These are phyloP conservation scores for Ophiostoma triangulosporum DNA, from an alignment of 2,329 filamentous ascomycete species.

Conservation along the genomic window DNA sequence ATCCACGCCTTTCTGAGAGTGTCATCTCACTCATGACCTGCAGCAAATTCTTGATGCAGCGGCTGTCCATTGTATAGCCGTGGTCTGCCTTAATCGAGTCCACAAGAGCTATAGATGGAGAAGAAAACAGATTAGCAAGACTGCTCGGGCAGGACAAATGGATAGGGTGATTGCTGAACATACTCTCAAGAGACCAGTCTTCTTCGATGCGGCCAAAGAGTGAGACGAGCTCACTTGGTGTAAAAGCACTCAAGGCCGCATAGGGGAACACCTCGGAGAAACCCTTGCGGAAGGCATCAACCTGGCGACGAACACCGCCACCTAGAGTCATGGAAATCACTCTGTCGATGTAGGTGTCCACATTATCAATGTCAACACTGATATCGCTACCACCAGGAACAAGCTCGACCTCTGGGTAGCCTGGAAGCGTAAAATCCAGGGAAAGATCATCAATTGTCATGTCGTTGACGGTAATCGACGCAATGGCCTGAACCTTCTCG, in stretches of 20 bases:
- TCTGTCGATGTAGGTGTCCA: constrained; percentile 74
- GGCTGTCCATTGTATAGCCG: constrained; percentile 96
- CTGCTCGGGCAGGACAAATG: neutral
- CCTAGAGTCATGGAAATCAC: constrained; percentile 87
- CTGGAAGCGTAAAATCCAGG: constrained; percentile 88
- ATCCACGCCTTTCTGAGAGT: constrained; percentile 66
- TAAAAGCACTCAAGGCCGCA: constrained; percentile 82
- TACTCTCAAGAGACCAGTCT: constrained; percentile 96
- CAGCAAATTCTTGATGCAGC: constrained; percentile 82
- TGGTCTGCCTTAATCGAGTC: constrained; percentile 98
- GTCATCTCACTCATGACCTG: constrained; percentile 87
- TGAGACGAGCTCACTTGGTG: constrained; percentile 86
- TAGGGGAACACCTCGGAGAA: constrained; percentile 97
- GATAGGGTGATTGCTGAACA: constrained; percentile 24
- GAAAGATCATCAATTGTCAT: constrained; percentile 74
- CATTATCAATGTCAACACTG: constrained; percentile 76
- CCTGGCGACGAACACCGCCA: constrained; percentile 74
- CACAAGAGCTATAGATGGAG: constrained; percentile 55
- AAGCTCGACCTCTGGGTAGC: constrained; percentile 77
- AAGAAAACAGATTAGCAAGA: neutral
- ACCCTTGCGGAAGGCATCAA: constrained; percentile 78
- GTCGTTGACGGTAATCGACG: constrained; percentile 60
- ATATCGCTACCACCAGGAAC: constrained; percentile 59
- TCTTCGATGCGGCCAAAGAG: constrained; percentile 87
- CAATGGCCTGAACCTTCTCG: constrained; percentile 57